Evolutionary conservation across 192 early-diverging fungal species (phyloP), one percentile per base, ranked within the genome.

Genomic region (Gryganskiella cystojenkinii): DNA sequence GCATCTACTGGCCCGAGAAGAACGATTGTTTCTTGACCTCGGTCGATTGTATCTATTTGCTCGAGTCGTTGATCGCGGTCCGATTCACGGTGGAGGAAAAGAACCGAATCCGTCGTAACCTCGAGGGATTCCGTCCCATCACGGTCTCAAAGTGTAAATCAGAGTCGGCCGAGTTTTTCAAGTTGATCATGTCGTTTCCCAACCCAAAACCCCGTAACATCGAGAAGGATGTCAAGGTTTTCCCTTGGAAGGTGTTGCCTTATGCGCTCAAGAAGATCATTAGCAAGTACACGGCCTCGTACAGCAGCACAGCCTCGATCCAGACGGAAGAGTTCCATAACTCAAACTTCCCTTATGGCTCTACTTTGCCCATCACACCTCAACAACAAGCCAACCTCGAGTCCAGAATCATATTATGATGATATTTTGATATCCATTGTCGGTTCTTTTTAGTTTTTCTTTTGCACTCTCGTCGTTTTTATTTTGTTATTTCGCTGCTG

Each of bases 211-310:
- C 94, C 20, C 83, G 94, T 37, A 94, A 94, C 83, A 94, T 93
- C 62, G 92, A 93, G 82, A 95, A 95, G 79, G 92, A 95, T 58
- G 88, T 95, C 83, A 95, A 95, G 69, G 92, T 95, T 4, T 95
- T 92, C 80, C 83, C 88, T 7, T 95, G 94, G 94, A 86, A 86
- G 50, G 85, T 86, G 1, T 68, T 95, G n/a, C 78, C 87, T 8
- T 70, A 84, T 30, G 92, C 91, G 0, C 81, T 94, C 44, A 86
- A 89, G 47, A 95, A 95, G 66, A 94, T 95, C 60, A 89, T 94
- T 30, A 79, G 86, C 56, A 95, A 94, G 70, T 92, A 92, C 74
- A 89, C 86, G 46, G 82, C 86, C 2, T 82, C 81, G 17, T 85
- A 87, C 61, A 81, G 68, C 50, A 80, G 67, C 47, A 79, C 83